phyloP scores from a whole-genome alignment of 495 filamentous ascomycete genomes.

The Penicillium argentinense region DNA sequence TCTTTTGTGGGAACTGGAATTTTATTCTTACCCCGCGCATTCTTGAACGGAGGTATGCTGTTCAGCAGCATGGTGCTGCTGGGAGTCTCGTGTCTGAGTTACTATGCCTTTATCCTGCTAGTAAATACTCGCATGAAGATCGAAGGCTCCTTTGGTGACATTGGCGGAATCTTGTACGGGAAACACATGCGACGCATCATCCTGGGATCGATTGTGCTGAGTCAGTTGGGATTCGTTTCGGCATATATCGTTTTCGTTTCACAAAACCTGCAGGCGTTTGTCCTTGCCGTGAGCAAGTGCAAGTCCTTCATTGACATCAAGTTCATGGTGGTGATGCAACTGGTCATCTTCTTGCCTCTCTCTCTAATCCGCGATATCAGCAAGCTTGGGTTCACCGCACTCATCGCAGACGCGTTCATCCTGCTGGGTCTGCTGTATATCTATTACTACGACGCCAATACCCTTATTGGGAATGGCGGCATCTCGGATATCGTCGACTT shows the following conservation, averaged over 20 bases:
- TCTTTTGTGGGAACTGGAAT: constrained; percentile 98
- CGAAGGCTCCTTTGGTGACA: constrained; percentile 91
- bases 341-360: constrained; percentile 89
- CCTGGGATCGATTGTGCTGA: constrained; percentile 85
- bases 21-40: constrained; percentile 90
- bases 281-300: constrained; percentile 80
- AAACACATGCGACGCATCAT: constrained; percentile 86
- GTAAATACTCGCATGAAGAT: constrained; percentile 83
- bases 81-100: constrained; percentile 78
- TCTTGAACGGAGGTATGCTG: constrained; percentile 94
- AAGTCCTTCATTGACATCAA: constrained; percentile 78
- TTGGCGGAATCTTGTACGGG: constrained; percentile 89
- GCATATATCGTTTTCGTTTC: constrained; percentile 99
- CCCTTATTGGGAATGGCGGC: constrained; percentile 73
- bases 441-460: constrained; percentile 91
- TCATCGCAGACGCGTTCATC: constrained; percentile 93
- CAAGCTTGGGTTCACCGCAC: constrained; percentile 85
- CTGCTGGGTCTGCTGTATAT: constrained; percentile 88
- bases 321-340: constrained; percentile 86
- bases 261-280: constrained; percentile 93
- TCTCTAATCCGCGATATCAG: constrained; percentile 93
- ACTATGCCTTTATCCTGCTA: constrained; percentile 94
- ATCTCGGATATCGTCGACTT: constrained; percentile 82
- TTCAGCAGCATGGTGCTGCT: constrained; percentile 92
- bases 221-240: constrained; percentile 91